Evolutionary conservation across 768 basidiomycete species (phyloP).

Genomic region (Leccinum aurantiacum): DNA sequence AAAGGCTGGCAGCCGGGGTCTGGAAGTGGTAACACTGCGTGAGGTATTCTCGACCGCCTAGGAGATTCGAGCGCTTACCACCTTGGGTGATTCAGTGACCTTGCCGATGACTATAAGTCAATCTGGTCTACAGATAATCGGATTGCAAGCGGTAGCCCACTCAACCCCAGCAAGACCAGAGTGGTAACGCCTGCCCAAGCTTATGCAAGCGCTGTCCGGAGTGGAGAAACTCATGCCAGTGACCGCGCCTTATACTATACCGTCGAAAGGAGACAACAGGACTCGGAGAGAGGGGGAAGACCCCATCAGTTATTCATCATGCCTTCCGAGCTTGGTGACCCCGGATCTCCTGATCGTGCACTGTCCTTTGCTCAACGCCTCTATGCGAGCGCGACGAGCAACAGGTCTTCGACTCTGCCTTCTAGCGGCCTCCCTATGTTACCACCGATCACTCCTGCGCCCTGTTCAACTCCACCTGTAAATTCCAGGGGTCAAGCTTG

Average conservation of each 20-base stretch:
- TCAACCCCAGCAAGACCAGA: neutral
- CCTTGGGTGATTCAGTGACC: constrained; percentile 1
- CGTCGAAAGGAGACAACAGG: constrained; percentile 19
- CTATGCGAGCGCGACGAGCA: constrained; percentile 41
- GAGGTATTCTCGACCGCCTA: neutral
- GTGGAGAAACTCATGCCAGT: constrained; percentile 5
- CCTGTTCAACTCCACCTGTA: neutral
- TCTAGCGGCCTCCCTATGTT: constrained; percentile 5
- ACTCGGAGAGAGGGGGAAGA: neutral
- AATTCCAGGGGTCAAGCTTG: neutral
- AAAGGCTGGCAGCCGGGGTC: neutral
- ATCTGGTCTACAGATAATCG: constrained; percentile 1
- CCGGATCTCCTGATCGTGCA: constrained; percentile 16
- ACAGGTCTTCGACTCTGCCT: constrained; percentile 11
- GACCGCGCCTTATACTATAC: constrained; percentile 14
- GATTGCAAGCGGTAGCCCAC: neutral
- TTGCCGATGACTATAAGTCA: constrained; percentile 5
- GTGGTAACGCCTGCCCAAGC: constrained; percentile 24
- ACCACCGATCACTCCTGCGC: constrained; percentile 2
- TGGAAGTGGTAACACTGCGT: neutral
- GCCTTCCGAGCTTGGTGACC: neutral
- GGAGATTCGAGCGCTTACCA: neutral
- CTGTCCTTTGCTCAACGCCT: constrained; percentile 42
- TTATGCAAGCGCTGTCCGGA: constrained; percentile 15
- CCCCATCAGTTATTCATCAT: constrained; percentile 2